Evolutionary conservation across 2,329 filamentous ascomycete genomes (phyloP), one percentile per base, ranked within the genome.

Genomic region (Beauveria pseudobassiana): DNA sequence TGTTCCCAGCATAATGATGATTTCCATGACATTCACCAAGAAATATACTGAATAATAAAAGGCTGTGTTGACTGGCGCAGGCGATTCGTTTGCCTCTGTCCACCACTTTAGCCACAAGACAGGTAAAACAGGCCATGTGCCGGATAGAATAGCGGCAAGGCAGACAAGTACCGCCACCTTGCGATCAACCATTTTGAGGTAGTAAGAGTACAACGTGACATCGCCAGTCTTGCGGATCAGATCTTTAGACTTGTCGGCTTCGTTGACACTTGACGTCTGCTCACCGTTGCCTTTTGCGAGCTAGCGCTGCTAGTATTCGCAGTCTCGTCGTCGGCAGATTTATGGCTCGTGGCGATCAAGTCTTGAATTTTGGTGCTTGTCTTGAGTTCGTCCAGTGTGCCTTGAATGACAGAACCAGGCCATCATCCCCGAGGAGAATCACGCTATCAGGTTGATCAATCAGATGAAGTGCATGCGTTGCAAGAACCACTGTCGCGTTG

Each of bases 401-500:
- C 57, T 38, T 60, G 57, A 12, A 53, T 14, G 14, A 45, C 8
- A 22, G 40, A 45, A 18, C 49, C 49, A 1, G 57, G 1, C 40
- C 57, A 6, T 45, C 40, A 26, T 60, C 38, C 9, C 49, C 57
- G n/a, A 60, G 20, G 12, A 60, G 38, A 38, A 53, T 60, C 1
- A 60, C 57, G 9, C 43, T 50, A 55, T 70, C 68, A 7, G 67
- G 65, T 16, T 67, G 64, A 14, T 59, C 64, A 12, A 71, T 28
- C 45, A 68, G 65, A 20, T 67, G 63, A 66, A 68, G 52, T 18
- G 67, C 66, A 54, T 70, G 71, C 9, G 71, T 73, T 3, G 69
- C 65, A 30, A 72, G 60, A 5, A 74, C 63, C 1, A 71, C 64
- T 0, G 72, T 71, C 2, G 63, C 59, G 3, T 64, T 55, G 16